phyloP scores from a whole-genome alignment of 495 filamentous ascomycete species.

The Immersiella caudata region DNA sequence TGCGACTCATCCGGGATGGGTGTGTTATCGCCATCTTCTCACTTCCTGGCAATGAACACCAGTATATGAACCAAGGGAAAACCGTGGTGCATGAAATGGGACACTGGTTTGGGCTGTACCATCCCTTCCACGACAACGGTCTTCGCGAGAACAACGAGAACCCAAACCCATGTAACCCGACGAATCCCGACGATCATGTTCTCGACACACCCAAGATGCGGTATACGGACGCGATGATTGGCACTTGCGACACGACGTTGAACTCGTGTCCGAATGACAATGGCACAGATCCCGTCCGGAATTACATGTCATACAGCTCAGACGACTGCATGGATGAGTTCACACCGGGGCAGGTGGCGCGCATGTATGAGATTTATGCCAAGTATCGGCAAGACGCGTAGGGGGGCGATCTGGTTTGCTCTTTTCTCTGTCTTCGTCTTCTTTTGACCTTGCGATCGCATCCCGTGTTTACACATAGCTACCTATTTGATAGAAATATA shows the following conservation, averaged over 20 bases:
- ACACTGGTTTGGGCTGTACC: not conserved
- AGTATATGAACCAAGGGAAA: constrained; percentile 1
- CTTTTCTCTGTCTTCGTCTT: too few species aligned
- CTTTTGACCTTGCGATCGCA: too few species aligned
- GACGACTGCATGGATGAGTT: not conserved
- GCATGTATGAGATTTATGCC: constrained; percentile 5
- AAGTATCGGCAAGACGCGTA: not conserved
- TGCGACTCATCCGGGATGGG: not conserved
- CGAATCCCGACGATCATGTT: constrained; percentile 7
- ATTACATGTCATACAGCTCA: constrained; percentile 10
- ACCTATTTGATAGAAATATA: too few species aligned
- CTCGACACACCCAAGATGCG: constrained; percentile 2
- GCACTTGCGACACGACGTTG: not conserved
- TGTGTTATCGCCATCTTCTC: not conserved
- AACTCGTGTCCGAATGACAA: not conserved
- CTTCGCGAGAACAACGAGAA: not conserved
- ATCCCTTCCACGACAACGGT: not conserved
- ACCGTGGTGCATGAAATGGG: not conserved
- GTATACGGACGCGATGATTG: not conserved
- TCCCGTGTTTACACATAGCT: too few species aligned
- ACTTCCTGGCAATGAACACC: not conserved
- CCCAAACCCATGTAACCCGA: not conserved
- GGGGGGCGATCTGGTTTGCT: too few species aligned
- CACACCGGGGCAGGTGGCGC: not conserved
- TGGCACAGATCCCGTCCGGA: not conserved